A percentile compares a stretch with the other conserved stretches of the same genome.
Evolutionary conservation across 768 basidiomycete species (phyloP).

Genomic region (Neoboletus brunneissimus): DNA sequence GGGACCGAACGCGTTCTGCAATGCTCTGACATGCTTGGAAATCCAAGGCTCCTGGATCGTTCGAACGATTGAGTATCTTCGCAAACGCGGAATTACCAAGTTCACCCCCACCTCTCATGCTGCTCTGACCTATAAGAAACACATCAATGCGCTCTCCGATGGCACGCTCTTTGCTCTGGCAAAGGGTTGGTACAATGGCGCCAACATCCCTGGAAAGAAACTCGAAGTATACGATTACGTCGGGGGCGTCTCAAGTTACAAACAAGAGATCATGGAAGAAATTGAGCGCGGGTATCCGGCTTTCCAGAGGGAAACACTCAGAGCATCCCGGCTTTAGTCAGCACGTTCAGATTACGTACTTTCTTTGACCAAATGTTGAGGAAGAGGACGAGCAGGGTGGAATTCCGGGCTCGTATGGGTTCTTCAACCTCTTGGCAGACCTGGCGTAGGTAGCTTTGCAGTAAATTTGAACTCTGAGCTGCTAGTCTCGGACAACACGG

Average conservation of each 20-base stretch:
- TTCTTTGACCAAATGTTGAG: no score
- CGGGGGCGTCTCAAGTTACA: not conserved
- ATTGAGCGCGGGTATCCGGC: conserved; percentile 10
- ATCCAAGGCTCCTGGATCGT: conserved; percentile 7
- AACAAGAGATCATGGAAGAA: conserved; percentile 13
- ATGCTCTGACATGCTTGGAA: conserved; percentile 11
- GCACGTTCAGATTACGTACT: no score
- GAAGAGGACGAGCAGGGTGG: no score
- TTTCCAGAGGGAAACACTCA: conserved; percentile 9
- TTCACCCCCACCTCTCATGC: conserved; percentile 8
- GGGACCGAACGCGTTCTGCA: conserved; percentile 8
- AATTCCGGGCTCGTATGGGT: no score
- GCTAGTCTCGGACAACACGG: no score
- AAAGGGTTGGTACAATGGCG: not conserved
- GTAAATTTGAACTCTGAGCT: no score
- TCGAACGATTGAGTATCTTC: conserved; percentile 12
- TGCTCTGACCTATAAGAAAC: conserved; percentile 8
- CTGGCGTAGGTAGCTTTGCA: no score
- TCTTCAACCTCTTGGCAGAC: no score
- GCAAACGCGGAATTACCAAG: conserved; percentile 6
- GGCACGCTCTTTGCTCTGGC: conserved; percentile 10
- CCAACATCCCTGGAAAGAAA: conserved; percentile 12
- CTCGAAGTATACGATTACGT: conserved; percentile 2
- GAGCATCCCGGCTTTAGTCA: not conserved
- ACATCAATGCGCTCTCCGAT: not conserved